These are phyloP conservation scores for Punica granatum DNA, from an alignment of 345 rosid species.

Conservation along the genomic window DNA sequence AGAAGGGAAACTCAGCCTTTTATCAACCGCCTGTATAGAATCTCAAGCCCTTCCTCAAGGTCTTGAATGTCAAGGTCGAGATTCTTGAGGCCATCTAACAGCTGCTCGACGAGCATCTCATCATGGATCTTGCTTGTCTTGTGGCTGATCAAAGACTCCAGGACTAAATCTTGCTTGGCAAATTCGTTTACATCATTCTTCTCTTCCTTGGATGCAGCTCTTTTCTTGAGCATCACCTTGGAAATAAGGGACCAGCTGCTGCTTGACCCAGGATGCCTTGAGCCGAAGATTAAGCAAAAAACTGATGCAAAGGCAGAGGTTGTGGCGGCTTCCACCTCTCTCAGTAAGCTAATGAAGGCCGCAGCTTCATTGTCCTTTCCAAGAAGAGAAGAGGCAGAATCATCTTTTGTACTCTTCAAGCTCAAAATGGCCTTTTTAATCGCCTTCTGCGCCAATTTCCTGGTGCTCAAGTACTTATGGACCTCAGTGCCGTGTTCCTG, in stretches of 20 bases:
- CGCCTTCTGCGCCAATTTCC: conserved; percentile 35
- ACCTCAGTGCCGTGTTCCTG: conserved; percentile 12
- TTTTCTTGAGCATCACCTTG: neutral
- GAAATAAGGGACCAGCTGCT: conserved; percentile 2
- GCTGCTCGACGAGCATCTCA: neutral
- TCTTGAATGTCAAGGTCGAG: conserved; percentile 22
- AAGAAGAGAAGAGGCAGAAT: neutral
- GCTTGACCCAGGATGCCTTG: neutral
- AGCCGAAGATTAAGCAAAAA: neutral
- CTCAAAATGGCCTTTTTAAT: conserved; percentile 17
- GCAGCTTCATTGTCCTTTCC: neutral
- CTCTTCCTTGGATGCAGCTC: neutral
- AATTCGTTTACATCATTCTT: conserved; percentile 9
- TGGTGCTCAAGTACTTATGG: conserved; percentile 31
- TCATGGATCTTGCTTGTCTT: neutral
- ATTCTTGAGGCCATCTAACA: neutral
- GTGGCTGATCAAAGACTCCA: neutral
- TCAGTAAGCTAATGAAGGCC: neutral
- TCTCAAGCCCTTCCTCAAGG: conserved; percentile 34
- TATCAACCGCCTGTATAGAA: conserved; percentile 30
- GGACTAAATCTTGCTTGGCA: conserved; percentile 19
- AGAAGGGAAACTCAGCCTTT: conserved; percentile 46
- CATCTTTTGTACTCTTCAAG: neutral
- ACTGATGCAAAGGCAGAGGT: neutral
- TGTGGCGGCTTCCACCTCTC: neutral